Evolutionary conservation across 208 protist species (phyloP).

Genomic region (Leishmania guyanensis): DNA sequence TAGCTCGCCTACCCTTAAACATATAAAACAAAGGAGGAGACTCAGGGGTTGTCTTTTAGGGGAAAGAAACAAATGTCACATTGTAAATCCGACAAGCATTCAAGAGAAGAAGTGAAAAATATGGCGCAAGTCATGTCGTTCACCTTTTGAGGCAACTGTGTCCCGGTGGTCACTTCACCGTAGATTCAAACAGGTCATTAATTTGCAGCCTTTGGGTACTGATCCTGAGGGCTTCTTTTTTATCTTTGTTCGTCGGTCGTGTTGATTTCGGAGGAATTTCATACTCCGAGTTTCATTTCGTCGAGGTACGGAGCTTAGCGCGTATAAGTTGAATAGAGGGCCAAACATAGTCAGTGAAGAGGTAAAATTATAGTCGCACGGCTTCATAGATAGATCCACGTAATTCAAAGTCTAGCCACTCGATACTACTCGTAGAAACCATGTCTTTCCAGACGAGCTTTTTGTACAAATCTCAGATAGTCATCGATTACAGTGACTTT

Average conservation of each 20-base stretch:
- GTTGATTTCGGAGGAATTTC: neutral
- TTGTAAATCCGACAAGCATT: neutral
- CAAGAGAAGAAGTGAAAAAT: neutral
- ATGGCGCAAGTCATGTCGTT: neutral
- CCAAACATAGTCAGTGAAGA: slow-evolving; percentile 4
- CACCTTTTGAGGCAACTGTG: neutral
- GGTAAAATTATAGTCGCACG: slow-evolving; percentile 3
- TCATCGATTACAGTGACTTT: neutral
- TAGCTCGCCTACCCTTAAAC: neutral
- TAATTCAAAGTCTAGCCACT: neutral
- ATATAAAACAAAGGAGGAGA: neutral
- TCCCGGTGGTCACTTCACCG: neutral
- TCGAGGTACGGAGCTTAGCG: neutral
- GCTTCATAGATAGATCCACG: neutral
- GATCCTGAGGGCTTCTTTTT: neutral
- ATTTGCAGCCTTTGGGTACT: neutral
- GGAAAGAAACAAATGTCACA: neutral
- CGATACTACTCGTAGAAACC: neutral
- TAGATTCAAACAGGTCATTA: neutral
- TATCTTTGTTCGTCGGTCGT: neutral
- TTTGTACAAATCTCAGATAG: slow-evolving; percentile 17
- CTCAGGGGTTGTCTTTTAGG: neutral
- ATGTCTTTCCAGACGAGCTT: slow-evolving; percentile 5
- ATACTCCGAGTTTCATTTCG: neutral
- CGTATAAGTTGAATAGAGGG: neutral